phyloP scores from a whole-genome alignment of 805 yeast genomes.

The Zygotorulaspora danielsina region DNA sequence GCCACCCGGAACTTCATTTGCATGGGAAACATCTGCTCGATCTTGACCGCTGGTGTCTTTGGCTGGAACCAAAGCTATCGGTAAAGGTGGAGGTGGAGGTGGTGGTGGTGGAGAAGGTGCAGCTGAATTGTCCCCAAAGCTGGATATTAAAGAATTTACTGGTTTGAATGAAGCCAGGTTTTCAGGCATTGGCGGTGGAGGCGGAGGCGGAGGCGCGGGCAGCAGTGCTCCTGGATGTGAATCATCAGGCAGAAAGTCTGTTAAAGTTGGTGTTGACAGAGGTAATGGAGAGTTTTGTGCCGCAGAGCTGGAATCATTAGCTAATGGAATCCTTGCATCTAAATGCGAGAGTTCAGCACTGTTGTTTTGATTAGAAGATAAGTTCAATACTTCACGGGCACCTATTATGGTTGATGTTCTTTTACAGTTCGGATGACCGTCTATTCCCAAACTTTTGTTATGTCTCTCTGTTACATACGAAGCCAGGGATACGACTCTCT shows the following conservation, averaged over 20 bases:
- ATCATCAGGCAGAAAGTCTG: constrained; percentile 9
- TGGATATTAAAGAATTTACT: constrained; percentile 25
- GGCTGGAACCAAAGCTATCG: constrained; percentile 31
- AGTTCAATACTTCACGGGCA: background rate
- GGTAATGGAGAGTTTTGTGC: constrained; percentile 21
- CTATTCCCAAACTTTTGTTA: background rate
- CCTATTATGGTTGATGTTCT: background rate
- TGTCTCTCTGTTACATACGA: constrained; percentile 7
- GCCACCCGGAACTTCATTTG: background rate
- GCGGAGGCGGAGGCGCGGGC: constrained; percentile 28
- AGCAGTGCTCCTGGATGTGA: constrained; percentile 17
- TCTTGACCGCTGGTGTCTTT: background rate
- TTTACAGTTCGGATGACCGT: constrained; percentile 17
- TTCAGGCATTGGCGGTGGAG: constrained; percentile 35
- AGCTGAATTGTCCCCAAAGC: background rate
- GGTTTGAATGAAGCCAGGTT: constrained; percentile 37
- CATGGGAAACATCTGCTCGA: background rate
- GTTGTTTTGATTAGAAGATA: too few species aligned
- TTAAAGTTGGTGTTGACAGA: constrained; percentile 35
- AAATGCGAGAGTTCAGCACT: too few species aligned
- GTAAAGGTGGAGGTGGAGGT: constrained; percentile 37
- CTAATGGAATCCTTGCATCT: too few species aligned
- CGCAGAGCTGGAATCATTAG: background rate
- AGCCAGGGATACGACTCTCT: constrained; percentile 23
- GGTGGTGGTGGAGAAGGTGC: constrained; percentile 29